Evolutionary conservation across 495 filamentous ascomycete genomes (phyloP), one percentile per base, ranked within the genome.

Genomic region (Penicillium paxilli): DNA sequence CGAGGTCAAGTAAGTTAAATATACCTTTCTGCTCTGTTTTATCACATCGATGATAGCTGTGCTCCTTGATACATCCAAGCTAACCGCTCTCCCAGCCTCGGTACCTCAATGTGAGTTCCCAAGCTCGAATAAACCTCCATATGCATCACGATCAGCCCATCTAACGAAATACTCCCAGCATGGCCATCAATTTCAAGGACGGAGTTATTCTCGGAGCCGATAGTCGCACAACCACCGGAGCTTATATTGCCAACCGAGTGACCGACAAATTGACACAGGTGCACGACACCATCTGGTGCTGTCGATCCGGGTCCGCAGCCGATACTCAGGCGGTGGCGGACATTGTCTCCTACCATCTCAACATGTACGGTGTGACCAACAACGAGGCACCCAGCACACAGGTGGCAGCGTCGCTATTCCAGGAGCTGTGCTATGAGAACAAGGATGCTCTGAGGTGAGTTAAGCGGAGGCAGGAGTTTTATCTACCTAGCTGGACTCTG

Each of bases 251-350:
- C 64, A 98, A 98, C 72, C 87, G 94, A 77, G 95, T 98, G 45
- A 98, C 94, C 52, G 94, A 98, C 80, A 98, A 98, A 81, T 86
- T 98, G 67, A 98, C 95, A 58, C 90, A 92, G 75, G 92, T 98
- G 37, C 89, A 96, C 74, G 94, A 98, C 73, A 98, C 93, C 44
- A 97, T 98, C 71, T 98, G 94, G 94, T 98, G 94, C 81, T 98
- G 94, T 77, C 87, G 87, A 59, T 97, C 95, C 47, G 94, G 94
- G 24, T 98, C 94, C 10, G 94, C 94, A 19, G 94, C 94, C 62
- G 94, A 98, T 70, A 98, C 94, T 50, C 94, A 98, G 74, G 95
- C 94, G 20, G 88, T 98, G 38, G 95, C 94, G 45, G 94, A 98
- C 67, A 96, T 98, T 57, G 94, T 98, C 38, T 89, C 93, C 63